A percentile compares a stretch with the other conserved stretches of the same genome.
phyloP scores from a whole-genome alignment of 257 asterid genomes.

The Penstemon eatonii region DNA sequence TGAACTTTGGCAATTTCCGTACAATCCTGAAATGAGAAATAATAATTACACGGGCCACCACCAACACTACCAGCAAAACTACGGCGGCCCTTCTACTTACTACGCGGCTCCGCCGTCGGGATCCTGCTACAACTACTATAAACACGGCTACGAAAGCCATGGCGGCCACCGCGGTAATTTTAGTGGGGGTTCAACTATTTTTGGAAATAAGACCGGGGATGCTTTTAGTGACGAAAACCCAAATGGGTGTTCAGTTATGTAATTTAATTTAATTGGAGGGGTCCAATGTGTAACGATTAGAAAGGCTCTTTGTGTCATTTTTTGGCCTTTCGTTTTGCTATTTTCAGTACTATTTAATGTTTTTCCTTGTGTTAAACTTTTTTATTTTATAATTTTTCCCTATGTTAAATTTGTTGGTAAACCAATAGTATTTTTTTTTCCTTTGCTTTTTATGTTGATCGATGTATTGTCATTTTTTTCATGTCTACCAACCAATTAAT shows the following conservation, averaged over 20 bases:
- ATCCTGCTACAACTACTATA: slow-evolving; percentile 68
- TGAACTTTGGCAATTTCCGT: slow-evolving; percentile 68
- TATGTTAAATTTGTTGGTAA: no score
- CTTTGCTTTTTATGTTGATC: no score
- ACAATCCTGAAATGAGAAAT: slow-evolving; percentile 52
- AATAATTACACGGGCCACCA: slow-evolving; percentile 35
- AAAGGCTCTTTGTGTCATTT: neutral
- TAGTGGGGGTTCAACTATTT: slow-evolving; percentile 41
- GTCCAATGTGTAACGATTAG: neutral
- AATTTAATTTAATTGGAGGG: neutral
- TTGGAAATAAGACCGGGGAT: slow-evolving; percentile 56
- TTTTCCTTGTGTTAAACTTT: neutral
- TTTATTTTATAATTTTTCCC: no score
- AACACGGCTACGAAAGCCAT: slow-evolving; percentile 63
- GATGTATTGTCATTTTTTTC: no score
- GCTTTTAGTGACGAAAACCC: slow-evolving; percentile 74
- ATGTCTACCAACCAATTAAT: no score
- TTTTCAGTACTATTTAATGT: neutral
- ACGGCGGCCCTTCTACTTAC: slow-evolving; percentile 45
- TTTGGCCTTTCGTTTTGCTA: neutral
- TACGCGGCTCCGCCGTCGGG: slow-evolving; percentile 42
- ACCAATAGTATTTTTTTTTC: no score
- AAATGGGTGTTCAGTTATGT: slow-evolving; percentile 61
- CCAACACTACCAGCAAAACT: slow-evolving; percentile 31
- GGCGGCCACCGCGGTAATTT: slow-evolving; percentile 15